Evolutionary conservation across 495 filamentous ascomycete genomes (phyloP), one percentile per base, ranked within the genome.

Genomic region (Xylaria venustula): DNA sequence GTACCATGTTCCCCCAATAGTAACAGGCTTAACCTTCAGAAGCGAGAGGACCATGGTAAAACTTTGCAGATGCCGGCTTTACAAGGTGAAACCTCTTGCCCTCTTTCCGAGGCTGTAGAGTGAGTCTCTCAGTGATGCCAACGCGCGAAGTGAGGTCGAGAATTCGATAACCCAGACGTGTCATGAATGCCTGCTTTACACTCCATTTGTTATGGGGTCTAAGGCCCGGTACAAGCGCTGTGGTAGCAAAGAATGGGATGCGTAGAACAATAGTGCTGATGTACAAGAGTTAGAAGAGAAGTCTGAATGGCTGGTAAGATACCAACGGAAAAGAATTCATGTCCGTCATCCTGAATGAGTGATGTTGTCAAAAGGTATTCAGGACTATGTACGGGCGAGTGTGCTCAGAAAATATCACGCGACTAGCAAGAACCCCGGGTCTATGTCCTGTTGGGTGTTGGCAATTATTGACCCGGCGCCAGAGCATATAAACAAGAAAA

Each of bases 1-100:
- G 25, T 45, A 65, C 66, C 66, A 68, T 8, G 63, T 63, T 1
- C 66, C 66, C 17, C 66, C 66, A 9, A 63, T 51, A 1, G 41
- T 57, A 7, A 36, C 60, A 3, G 66, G 66, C n/a, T 68, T 61
- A 11, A 11, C 17, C 22, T 3, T 32, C 28, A 17, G 63, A 60
- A 40, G 11, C 25, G 12, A 68, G 63, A 12, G 41, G 50, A 2
- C 63, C 63, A 50, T 37, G 54, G 32, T 68, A 68, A 15, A 53
- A 12, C 28, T 56, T 36, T 17, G 23, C 6, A 25, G 22, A 11
- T 7, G 58, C 44, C 14, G 66, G 62, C 22, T 22, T 23, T 0
- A 61, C 32, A 26, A 46, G 17, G 20, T 68, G 66, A 19, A 65
- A 68, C 17, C 59, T 36, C 0, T 62, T 44, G 19, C 58, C 65